Evolutionary conservation across 1,139 yeast species (phyloP), one percentile per base, ranked within the genome.

Genomic region (Geotrichum cucujoidarum): DNA sequence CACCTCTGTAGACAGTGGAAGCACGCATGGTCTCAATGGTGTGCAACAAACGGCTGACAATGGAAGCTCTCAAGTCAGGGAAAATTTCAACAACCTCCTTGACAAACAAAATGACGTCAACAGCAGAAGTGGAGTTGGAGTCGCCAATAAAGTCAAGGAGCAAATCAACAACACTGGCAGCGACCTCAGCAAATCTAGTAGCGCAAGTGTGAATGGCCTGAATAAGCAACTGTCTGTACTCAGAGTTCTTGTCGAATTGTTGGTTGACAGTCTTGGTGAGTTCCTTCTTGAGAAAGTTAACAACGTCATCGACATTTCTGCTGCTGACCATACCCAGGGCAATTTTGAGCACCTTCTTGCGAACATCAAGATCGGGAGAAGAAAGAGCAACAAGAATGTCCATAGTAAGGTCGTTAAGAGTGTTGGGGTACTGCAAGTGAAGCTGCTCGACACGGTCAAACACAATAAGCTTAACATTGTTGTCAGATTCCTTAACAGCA

Each of bases 71-170:
- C 57, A 88, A 75, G 53, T 81, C 80, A 29, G 97, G 96, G 75
- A 83, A 90, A 60, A 85, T 85, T 66, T 90, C 97, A 54, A 90
- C 87, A 46, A 90, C 95, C 65, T 92, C 97, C 64, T 92, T 92
- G 56, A 90, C 85, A 67, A 92, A 92, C 14, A 83, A 69, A 51
- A 94, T 78, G 43, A 92, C 95, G 57, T 90, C 97, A 54, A 83
- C 77, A 6, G 97, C 96, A n/a, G 95, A 84, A 43, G 80, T 67
- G 13, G 94, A 80, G 63, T 85, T 83, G 64, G 92, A 77, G 50
- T 89, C 96, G 45, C 85, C 80, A 62, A 94, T 77, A 57, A 90
- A 85, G 56, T 88, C 97, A 58, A 94, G 75, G 59, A 94, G 73
- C 61, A 94, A 73, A 57, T 88, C 95, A 54, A 90, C 94, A 27